Conservation (phyloP, 2,329 filamentous ascomycete species). For the Mycocentrospora acerina region DNA sequence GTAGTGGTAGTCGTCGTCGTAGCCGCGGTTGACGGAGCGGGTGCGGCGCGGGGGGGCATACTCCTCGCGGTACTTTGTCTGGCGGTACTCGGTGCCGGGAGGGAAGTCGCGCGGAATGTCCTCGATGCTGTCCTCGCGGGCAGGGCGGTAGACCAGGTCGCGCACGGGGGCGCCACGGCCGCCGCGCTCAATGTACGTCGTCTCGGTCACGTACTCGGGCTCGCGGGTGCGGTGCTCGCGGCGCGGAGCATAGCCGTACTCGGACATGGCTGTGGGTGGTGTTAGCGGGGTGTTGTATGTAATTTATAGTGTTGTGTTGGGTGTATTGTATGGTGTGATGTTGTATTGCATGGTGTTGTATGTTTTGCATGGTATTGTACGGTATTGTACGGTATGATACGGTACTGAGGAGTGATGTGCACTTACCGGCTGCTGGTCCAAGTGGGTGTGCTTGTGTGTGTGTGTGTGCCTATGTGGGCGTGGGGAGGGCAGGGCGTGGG, state of each 20-base stretch:
- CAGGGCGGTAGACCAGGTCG: constrained; percentile 53
- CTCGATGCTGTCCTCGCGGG: constrained; percentile 80
- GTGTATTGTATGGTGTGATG: too few species aligned
- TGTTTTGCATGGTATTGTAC: too few species aligned
- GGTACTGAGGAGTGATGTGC: too few species aligned
- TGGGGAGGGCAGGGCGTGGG: neutral
- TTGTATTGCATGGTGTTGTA: too few species aligned
- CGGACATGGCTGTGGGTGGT: constrained; percentile 45
- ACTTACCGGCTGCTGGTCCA: too few species aligned
- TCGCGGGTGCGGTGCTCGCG: constrained; percentile 52
- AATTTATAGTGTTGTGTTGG: too few species aligned
- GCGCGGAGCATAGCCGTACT: constrained; percentile 52
- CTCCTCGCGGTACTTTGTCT: constrained; percentile 51
- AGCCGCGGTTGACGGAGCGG: constrained; percentile 64
- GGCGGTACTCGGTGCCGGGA: constrained; percentile 54
- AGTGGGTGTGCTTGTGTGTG: too few species aligned
- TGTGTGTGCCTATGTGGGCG: too few species aligned
- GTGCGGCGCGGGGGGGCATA: constrained; percentile 59
- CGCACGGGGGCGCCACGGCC: constrained; percentile 45
- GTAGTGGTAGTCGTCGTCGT: constrained; percentile 55
- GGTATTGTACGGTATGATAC: too few species aligned
- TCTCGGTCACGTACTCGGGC: constrained; percentile 54
- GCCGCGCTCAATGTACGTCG: constrained; percentile 54
- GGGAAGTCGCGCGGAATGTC: constrained; percentile 84
- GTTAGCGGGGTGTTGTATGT: too few species aligned